Percentiles rank a stretch among this genome's conserved stretches.
phyloP scores from a whole-genome alignment of 2,329 filamentous ascomycete species.

The Thelonectria rubi region DNA sequence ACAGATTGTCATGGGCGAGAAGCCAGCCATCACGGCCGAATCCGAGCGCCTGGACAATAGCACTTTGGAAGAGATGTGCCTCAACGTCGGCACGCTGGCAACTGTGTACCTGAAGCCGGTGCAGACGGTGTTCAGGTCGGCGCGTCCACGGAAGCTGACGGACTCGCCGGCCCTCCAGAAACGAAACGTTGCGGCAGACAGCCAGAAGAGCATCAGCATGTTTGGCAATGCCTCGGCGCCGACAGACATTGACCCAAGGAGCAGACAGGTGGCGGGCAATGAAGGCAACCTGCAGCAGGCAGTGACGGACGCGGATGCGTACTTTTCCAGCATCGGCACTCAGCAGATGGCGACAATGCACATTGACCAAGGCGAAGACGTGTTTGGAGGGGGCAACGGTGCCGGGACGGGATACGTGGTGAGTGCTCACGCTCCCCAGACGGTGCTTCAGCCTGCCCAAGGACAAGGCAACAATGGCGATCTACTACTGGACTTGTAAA shows the following conservation, averaged over 20 bases:
- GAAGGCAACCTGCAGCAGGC: conserved; percentile 70
- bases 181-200: conserved; percentile 68
- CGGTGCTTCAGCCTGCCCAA: conserved; percentile 75
- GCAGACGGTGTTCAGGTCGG: conserved; percentile 93
- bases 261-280: conserved; percentile 41
- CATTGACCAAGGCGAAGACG: conserved; percentile 68
- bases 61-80: conserved; percentile 95
- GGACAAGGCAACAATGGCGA: conserved; percentile 74
- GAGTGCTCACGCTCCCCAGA: conserved; percentile 82
- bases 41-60: conserved; percentile 90
- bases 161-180: conserved; percentile 89
- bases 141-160: conserved; percentile 79
- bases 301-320: conserved; percentile 85
- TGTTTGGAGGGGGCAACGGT: conserved; percentile 68
- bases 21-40: conserved; percentile 95
- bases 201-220: conserved; percentile 68
- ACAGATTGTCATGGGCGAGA: conserved; percentile 94
- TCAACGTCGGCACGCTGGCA: conserved; percentile 93
- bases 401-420: conserved; percentile 73
- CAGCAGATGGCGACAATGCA: conserved; percentile 79
- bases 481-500: conserved; percentile 71
- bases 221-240: conserved; percentile 63
- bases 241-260: conserved; percentile 59
- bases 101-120: conserved; percentile 98
- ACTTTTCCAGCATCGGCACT: conserved; percentile 82